Conservation (phyloP, 305 asterid species). For the Fraxinus sp. region DNA sequence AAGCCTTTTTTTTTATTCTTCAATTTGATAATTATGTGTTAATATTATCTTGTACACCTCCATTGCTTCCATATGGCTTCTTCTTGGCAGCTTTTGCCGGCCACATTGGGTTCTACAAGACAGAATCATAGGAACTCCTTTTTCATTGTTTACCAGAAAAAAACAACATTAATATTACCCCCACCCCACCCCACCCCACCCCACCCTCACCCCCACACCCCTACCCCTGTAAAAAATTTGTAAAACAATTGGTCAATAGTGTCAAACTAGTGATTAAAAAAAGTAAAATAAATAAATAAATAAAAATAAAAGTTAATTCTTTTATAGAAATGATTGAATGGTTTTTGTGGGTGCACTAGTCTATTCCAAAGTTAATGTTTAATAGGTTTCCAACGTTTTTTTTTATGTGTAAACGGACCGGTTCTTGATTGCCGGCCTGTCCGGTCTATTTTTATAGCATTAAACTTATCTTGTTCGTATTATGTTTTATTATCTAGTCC, state of each 20-base stretch:
- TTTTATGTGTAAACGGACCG: not conserved
- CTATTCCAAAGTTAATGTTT: not conserved
- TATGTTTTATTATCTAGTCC: not conserved
- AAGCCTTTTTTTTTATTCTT: conserved; percentile 11
- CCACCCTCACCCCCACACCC: not conserved
- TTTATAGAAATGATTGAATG: not conserved
- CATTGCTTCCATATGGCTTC: conserved; percentile 50
- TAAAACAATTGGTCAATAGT: not conserved
- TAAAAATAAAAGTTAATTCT: not conserved
- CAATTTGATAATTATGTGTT: not conserved
- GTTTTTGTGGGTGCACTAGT: not conserved
- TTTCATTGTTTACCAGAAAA: conserved; percentile 23
- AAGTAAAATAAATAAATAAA: not conserved
- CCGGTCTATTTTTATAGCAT: not conserved
- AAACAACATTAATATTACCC: not conserved
- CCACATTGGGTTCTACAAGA: conserved; percentile 42
- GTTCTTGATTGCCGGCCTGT: not conserved
- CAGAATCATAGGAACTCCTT: conserved; percentile 39
- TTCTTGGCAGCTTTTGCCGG: conserved; percentile 79
- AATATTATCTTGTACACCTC: conserved; percentile 22
- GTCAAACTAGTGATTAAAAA: not conserved
- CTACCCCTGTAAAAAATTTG: not conserved
- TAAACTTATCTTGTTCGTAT: not conserved
- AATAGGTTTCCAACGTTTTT: not conserved
- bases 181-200: too few species aligned